Percentiles rank a stretch among this genome's conserved stretches.
phyloP scores from a whole-genome alignment of 208 protist genomes.

The Wallacemonas rigidus region DNA sequence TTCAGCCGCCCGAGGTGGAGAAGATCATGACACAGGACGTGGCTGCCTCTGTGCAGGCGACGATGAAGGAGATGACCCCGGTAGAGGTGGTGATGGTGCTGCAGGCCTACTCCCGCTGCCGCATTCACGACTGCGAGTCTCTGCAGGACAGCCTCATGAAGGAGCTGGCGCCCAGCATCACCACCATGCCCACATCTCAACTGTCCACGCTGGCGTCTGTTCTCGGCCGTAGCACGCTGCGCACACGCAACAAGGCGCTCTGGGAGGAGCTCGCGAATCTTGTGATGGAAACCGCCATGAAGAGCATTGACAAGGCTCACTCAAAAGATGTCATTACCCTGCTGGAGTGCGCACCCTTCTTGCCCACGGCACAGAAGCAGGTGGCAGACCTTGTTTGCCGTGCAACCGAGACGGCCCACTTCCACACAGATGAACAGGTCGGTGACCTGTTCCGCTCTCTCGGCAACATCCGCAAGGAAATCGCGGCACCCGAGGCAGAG shows the following conservation, averaged over 20 bases:
- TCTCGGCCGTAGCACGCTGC: slow-evolving; percentile 36
- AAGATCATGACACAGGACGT: slow-evolving; percentile 48
- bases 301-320: slow-evolving; percentile 57
- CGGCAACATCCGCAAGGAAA: slow-evolving; percentile 20
- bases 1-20: slow-evolving; percentile 38
- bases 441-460: slow-evolving; percentile 47
- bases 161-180: slow-evolving; percentile 51
- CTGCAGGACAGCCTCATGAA: slow-evolving; percentile 52
- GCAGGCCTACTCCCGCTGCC: slow-evolving; percentile 68
- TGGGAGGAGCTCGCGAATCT: slow-evolving; percentile 43
- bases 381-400: slow-evolving; percentile 50
- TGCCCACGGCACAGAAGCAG: slow-evolving; percentile 44
- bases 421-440: slow-evolving; percentile 74
- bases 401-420: slow-evolving; percentile 51
- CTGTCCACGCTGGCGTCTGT: slow-evolving; percentile 73
- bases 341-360: slow-evolving; percentile 33
- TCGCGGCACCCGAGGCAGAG: slow-evolving; percentile 26
- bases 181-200: slow-evolving; percentile 67
- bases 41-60: slow-evolving; percentile 44
- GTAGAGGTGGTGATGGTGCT: slow-evolving; percentile 87
- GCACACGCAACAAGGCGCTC: slow-evolving; percentile 30
- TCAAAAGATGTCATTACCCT: slow-evolving; percentile 74
- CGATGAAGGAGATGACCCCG: slow-evolving; percentile 63
- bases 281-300: slow-evolving; percentile 39
- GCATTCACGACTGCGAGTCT: slow-evolving; percentile 35